Base-by-base conservation (phyloP, 1,284 basidiomycete genomes). In the Ceratobasidium sp. region DNA sequence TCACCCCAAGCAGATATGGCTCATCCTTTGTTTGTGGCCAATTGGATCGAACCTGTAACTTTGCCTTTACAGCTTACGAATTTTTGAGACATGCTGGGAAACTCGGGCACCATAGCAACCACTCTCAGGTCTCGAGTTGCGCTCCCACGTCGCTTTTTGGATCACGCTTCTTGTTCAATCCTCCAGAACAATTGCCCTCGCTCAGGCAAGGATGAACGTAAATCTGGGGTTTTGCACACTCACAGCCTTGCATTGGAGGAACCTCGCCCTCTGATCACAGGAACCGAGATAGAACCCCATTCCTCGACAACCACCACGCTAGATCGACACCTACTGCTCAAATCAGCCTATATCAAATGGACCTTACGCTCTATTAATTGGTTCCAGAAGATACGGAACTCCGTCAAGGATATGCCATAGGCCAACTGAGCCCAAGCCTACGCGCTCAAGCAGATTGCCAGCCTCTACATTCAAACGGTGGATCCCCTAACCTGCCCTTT, bases 131-230 rank as follows among this genome's bases (percentile, higher is more conserved):
- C 90, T 99, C 13, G 97, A 98, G 2, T 87, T 97, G 17, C 91
- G 94, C 78, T 95, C 95, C 77, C 99, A 99, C 85, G 89, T 97
- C 46, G 91, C 95, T 3, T 98, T 93, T 84, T 99, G 98, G 97
- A 90, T 94, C 0, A 90, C 94, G 0, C 93, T 93, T 0, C 87
- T 98, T 62, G 86, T 98, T 23, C 90, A 96, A 40, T 94, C 96
- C 84, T 91, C 98, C 82, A 87, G 91, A 17, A 66, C 61, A 9
- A 75, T 75, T 62, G 57, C 73, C 33, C 61, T 59, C 3, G 28
- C 48, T 42, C 56, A n/a, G 44, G 17, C 3, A 23, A 73, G 38
- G 50, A 75, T 56, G 73, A 54, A 61, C 62, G 38, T 48, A 44
- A 17, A 28, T 66, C 62, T 33, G 62, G 61, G 62, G 61, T 75